phyloP scores from a whole-genome alignment of 192 early-diverging fungal genomes.

The Backusella mclennaniae region DNA sequence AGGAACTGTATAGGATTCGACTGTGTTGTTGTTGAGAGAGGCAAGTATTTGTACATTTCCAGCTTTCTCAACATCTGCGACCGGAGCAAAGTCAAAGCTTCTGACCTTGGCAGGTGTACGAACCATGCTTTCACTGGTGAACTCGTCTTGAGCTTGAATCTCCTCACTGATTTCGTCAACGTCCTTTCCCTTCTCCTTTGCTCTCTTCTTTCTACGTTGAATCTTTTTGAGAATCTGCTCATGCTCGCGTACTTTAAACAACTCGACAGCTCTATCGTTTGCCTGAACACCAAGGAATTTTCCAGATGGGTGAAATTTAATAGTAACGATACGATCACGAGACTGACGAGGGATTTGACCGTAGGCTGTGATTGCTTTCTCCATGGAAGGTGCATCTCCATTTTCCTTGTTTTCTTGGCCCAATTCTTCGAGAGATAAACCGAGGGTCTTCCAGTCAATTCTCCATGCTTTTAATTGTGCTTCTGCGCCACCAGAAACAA shows the following conservation, averaged over 20 bases:
- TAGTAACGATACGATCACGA: slow-evolving; percentile 75
- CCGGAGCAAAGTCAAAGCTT: slow-evolving; percentile 74
- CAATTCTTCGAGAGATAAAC: slow-evolving; percentile 47
- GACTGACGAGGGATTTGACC: slow-evolving; percentile 80
- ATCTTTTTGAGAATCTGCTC: slow-evolving; percentile 87
- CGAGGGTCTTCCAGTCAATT: slow-evolving; percentile 62
- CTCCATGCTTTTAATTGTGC: slow-evolving; percentile 86
- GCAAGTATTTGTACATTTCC: slow-evolving; percentile 56
- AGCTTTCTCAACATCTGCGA: slow-evolving; percentile 46
- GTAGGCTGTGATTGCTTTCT: slow-evolving; percentile 69
- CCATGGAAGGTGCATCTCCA: slow-evolving; percentile 13
- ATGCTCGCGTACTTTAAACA: slow-evolving; percentile 75
- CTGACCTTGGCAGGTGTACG: slow-evolving; percentile 76
- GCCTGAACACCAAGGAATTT: slow-evolving; percentile 78
- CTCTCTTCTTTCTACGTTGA: slow-evolving; percentile 73
- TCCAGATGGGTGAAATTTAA: slow-evolving; percentile 79
- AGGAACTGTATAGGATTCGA: slow-evolving; percentile 77
- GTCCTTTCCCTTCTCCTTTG: slow-evolving; percentile 66
- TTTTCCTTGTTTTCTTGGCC: slow-evolving; percentile 22
- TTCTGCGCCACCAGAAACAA: slow-evolving; percentile 88
- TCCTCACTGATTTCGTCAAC: slow-evolving; percentile 43
- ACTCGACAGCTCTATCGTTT: slow-evolving; percentile 78
- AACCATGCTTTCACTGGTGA: slow-evolving; percentile 69
- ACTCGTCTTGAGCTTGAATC: slow-evolving; percentile 74
- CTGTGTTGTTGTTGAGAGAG: slow-evolving; percentile 77